These are phyloP conservation scores for Diphasiastrum complanatum DNA, from an alignment of 83 land plant species.

Conservation along the genomic window DNA sequence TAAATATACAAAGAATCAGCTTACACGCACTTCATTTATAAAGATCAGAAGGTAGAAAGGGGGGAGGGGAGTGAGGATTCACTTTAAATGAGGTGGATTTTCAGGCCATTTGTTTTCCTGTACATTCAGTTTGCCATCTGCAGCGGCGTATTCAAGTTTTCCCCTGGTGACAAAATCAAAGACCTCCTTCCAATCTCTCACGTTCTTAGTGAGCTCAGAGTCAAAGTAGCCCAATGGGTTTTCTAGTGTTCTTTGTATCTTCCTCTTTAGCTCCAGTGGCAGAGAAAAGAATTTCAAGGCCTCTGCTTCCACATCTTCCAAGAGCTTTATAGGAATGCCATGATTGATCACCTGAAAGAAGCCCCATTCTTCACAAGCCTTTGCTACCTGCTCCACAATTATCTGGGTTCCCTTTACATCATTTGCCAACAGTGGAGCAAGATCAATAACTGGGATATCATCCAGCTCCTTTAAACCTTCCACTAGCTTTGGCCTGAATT, in stretches of 20 bases:
- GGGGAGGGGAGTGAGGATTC: neutral
- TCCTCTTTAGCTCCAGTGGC: slow-evolving; percentile 43
- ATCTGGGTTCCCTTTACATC: neutral
- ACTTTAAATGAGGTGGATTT: slow-evolving; percentile 21
- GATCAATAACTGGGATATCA: neutral
- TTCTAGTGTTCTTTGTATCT: slow-evolving; percentile 7
- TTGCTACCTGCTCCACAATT: slow-evolving; percentile 34
- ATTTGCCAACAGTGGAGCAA: slow-evolving; percentile 1
- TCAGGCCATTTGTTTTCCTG: slow-evolving; percentile 56
- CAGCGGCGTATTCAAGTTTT: slow-evolving; percentile 18
- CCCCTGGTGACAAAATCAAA: slow-evolving; percentile 38
- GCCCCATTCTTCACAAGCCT: slow-evolving; percentile 60
- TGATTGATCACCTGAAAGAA: slow-evolving; percentile 72
- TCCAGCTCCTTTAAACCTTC: neutral
- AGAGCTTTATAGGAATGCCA: slow-evolving; percentile 38
- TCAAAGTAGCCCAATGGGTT: slow-evolving; percentile 56
- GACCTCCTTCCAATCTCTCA: slow-evolving; percentile 75
- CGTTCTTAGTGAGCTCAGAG: slow-evolving; percentile 63
- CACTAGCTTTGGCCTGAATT: neutral
- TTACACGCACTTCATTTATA: no score
- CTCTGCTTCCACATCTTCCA: slow-evolving; percentile 27
- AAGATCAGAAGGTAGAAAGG: no score
- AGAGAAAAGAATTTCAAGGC: slow-evolving; percentile 47
- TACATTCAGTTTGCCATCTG: neutral
- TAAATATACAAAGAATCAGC: no score